Base-by-base conservation (phyloP, 2,329 filamentous ascomycete species). In the Trichoderma sp. region DNA sequence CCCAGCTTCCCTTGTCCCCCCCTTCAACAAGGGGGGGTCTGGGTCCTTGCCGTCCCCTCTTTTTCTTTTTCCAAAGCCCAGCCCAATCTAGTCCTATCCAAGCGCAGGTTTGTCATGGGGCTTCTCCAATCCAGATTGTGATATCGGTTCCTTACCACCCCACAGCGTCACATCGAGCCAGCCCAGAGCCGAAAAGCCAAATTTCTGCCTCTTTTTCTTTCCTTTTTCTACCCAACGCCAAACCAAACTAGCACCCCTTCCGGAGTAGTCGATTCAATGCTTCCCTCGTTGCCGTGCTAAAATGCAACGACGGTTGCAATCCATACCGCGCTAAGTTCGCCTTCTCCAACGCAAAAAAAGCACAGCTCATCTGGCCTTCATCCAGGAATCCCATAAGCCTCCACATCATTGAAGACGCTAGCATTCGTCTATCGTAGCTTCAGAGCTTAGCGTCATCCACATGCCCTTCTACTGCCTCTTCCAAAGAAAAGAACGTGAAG, bases 381-480 rank as follows among this genome's bases (percentile, higher is more conserved):
- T 58, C 59, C 46, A 64, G 34, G 49, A 43, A 54, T 64, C 49
- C 59, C 60, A 54, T 64, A 39, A 55, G 49, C 60, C 60, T 64
- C 60, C 60, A 64, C 60, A 54, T 30, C 14, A 54, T n/a, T 24
- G 49, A 26, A 37, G 21, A 26, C 49, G 46, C 49, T 64, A 64
- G 60, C 52, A 64, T 64, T 64, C 60, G 60, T 54, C 16, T 43
- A 64, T 64, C 60, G 60, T 64, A 64, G 49, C 60, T 64, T 55
- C 49, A 18, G 24, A n/a, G 46, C 60, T 64, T 64, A 54, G 60
- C 49, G 49, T 52, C 46, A 64, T 64, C 60, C 60, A 64, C 60
- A 52, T 64, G 32, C 28, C 26, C 60, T 64, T 64, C 60, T 28
- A 55, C 60, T 28, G 54, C 52, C 46, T 28, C 59, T 61, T 61